Conservation (phyloP, 371 early-diverging fungal species). For the Dichotomocladium elegans region DNA sequence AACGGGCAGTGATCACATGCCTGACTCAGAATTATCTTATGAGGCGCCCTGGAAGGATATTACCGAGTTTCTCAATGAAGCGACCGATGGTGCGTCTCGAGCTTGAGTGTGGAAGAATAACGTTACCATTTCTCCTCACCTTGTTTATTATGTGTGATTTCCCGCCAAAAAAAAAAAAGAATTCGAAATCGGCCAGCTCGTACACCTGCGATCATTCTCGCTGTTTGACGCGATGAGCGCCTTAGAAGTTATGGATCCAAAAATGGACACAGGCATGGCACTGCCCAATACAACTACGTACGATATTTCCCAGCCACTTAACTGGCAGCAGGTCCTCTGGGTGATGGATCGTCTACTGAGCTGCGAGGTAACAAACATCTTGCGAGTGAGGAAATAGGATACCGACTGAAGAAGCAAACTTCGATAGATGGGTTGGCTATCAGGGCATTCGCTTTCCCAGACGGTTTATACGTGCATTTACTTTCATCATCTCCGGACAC, state of each 20-base stretch:
- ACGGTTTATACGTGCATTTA: conserved; percentile 72
- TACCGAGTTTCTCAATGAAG: conserved; percentile 45
- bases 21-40: no score
- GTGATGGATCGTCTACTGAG: conserved; percentile 64
- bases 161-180: conserved; percentile 31
- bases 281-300: conserved; percentile 31
- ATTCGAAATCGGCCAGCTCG: conserved; percentile 61
- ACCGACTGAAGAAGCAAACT: neutral
- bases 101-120: no score
- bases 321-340: conserved; percentile 52
- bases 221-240: conserved; percentile 78
- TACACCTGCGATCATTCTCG: conserved; percentile 57
- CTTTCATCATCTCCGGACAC: conserved; percentile 47
- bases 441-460: conserved; percentile 70
- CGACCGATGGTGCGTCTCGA: conserved; percentile 50
- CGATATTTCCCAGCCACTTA: conserved; percentile 34
- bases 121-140: neutral
- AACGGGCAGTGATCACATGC: no score
- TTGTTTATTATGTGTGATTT: neutral
- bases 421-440: conserved; percentile 68
- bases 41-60: conserved; percentile 54
- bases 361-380: conserved; percentile 49
- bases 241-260: conserved; percentile 83
- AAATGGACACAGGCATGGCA: conserved; percentile 77
- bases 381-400: neutral